Evolutionary conservation across 176 grass and related monocot genomes (phyloP).

Genomic region (Triticum aestivum): DNA sequence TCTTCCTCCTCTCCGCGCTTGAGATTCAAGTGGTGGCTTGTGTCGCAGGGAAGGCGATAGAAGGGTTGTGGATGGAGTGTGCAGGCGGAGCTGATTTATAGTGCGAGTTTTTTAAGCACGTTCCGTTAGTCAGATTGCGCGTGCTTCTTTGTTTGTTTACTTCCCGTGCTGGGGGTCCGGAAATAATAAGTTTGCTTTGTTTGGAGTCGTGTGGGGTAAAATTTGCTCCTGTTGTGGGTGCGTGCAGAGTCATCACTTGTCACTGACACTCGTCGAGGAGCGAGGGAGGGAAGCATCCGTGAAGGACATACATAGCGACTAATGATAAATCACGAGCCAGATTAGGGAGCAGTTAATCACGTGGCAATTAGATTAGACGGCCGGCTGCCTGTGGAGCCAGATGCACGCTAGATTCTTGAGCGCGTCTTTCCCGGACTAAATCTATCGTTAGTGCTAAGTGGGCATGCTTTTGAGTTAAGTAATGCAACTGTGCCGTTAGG

Average conservation of each 20-base stretch:
- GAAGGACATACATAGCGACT: neutral
- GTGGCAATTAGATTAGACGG: neutral
- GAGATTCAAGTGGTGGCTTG: neutral
- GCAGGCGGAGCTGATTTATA: conserved; percentile 5
- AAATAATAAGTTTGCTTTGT: conserved; percentile 3
- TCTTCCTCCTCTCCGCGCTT: neutral
- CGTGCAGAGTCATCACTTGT: neutral
- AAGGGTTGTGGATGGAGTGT: neutral
- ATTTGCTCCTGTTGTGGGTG: neutral
- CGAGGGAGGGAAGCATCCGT: neutral
- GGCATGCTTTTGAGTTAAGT: conserved; percentile 9
- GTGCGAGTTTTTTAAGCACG: neutral
- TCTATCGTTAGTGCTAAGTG: neutral
- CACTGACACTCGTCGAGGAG: neutral
- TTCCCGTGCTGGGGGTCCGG: neutral
- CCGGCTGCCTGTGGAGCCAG: neutral
- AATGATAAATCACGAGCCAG: neutral
- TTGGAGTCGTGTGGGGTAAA: neutral
- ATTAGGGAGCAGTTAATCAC: neutral
- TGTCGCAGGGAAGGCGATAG: conserved; percentile 10
- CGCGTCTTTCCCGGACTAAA: conserved; percentile 18
- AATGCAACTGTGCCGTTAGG: neutral
- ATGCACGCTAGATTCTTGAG: neutral
- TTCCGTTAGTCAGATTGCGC: neutral
- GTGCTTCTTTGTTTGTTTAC: neutral